phyloP scores from a whole-genome alignment of 441 rosid genomes.

The Adansonia gregorii region DNA sequence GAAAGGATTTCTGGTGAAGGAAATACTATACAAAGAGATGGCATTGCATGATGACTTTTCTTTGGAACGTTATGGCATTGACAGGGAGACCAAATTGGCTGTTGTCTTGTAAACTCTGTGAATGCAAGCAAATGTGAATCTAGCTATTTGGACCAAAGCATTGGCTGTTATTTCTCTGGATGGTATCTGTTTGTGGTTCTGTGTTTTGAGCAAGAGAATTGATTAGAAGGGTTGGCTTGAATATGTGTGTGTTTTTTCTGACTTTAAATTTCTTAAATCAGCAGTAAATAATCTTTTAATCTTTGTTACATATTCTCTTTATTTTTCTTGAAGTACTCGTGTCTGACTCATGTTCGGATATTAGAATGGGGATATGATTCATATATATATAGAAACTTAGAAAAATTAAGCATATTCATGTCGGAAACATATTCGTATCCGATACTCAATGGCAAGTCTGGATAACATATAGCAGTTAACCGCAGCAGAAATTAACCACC shows the following conservation, averaged over 20 bases:
- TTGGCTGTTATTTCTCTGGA: neutral
- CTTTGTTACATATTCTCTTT: too few relatives aligned
- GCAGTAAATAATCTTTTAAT: neutral
- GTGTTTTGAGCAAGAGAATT: neutral
- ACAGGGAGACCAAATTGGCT: neutral
- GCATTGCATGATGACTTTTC: constrained; percentile 20
- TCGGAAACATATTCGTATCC: too few relatives aligned
- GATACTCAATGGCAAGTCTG: too few relatives aligned
- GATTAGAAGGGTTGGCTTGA: neutral
- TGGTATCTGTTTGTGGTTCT: neutral
- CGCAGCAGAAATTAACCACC: neutral
- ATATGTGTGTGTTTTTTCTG: neutral
- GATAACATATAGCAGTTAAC: too few relatives aligned
- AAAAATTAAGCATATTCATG: too few relatives aligned
- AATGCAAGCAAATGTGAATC: neutral
- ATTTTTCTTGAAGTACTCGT: too few relatives aligned
- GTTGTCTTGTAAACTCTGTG: constrained; percentile 22
- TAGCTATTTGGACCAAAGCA: neutral
- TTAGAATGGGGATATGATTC: too few relatives aligned
- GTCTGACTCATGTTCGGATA: too few relatives aligned
- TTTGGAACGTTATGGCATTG: constrained; percentile 25
- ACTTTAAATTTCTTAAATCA: neutral
- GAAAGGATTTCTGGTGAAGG: constrained; percentile 21
- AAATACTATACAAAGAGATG: neutral
- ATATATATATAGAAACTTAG: too few relatives aligned